Evolutionary conservation across 2,329 filamentous ascomycete species (phyloP), one percentile per base, ranked within the genome.

Genomic region (Aspergillus brunneoviolaceus): DNA sequence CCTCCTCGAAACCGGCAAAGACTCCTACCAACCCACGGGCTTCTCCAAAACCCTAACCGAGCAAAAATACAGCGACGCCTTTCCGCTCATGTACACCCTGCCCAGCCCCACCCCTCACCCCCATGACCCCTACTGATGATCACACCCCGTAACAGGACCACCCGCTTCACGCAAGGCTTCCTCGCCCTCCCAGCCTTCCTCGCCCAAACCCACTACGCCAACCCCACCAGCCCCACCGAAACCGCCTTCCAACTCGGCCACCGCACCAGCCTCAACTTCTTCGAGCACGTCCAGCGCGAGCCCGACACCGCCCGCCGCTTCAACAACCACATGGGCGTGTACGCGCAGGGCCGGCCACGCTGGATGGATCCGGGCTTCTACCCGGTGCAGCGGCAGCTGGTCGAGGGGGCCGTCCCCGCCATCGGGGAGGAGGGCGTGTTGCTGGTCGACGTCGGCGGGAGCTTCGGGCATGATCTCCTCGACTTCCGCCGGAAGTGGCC

Each of bases 371-470:
- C 59, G 2, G 66, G 64, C 49, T 81, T 57, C 60, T 74, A 69
- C 50, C 65, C 70, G 6, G 68, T 73, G 1, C 48, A 64, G 5
- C 54, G 57, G 2, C 58, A 72, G 5, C 58, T 70, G 21, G 16
- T 66, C 25, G 66, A 60, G 0, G 4, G 55, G 1, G 33, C 66
- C n/a, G 66, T 58, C 1, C 5, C 56, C 1, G 29, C 57, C 5
- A 39, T 60, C 1, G 53, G 39, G 2, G 39, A 55, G 0, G 53
- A 69, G 0, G 67, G 65, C 27, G 69, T 73, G 7, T 64, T 74
- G 1, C 58, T 77, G 2, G 78, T 82, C 2, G 80, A 82, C 60
- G 69, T 82, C 1, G 80, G 78, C 9, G 80, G 79, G 3, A 70
- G 72, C 33, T 53, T 74, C 0, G 79, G 80, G 5, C 77, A 81